Evolutionary conservation across 2,329 filamentous ascomycete species (phyloP), one percentile per base, ranked within the genome.

Genomic region (Knoxdaviesia capensis): DNA sequence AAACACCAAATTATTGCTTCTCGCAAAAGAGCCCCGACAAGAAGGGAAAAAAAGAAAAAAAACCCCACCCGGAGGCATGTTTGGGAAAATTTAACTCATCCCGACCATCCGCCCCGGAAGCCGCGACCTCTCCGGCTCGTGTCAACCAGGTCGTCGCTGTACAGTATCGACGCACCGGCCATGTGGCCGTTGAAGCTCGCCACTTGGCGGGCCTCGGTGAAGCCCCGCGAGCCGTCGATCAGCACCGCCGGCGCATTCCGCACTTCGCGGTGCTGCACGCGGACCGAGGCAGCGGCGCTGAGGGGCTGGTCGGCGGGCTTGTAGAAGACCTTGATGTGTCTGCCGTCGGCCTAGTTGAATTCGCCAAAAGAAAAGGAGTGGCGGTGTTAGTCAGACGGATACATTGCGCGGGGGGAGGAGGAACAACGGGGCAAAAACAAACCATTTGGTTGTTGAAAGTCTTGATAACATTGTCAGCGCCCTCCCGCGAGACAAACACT

Each of bases 401-500:
- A 42, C 20, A 8, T 29, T 29, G 32, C 11, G 36, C 11, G 7
- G 30, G 33, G 11, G 6, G 43, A 31, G 10, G 20, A 35, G 28
- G 20, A 20, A 2, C 20, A 20, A 20, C 20, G 20, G 20, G 31
- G 28, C 38, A 40, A 39, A 34, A 34, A 59, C 74, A 49, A 55
- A 83, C 81, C 54, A 74, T 84, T 62, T 85, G 77, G 54, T 80
- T 76, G 58, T 90, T 78, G 57, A 88, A 88, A 3, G 69, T 81
- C 45, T 71, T 65, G 51, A 88, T 79, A 11, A 86, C 79, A 35
- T 69, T 71, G 50, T 88, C 77, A 3, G 80, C 83, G 35, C 78
- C 80, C 47, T 80, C 74, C 50, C 71, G 75, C 45, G 74, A 77
- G 47, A 75, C 68, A 53, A 88, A 86, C 5, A 77, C 66, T 54